Base-by-base conservation (phyloP, 2,329 filamentous ascomycete species). In the Dothideomycetes sp. region DNA sequence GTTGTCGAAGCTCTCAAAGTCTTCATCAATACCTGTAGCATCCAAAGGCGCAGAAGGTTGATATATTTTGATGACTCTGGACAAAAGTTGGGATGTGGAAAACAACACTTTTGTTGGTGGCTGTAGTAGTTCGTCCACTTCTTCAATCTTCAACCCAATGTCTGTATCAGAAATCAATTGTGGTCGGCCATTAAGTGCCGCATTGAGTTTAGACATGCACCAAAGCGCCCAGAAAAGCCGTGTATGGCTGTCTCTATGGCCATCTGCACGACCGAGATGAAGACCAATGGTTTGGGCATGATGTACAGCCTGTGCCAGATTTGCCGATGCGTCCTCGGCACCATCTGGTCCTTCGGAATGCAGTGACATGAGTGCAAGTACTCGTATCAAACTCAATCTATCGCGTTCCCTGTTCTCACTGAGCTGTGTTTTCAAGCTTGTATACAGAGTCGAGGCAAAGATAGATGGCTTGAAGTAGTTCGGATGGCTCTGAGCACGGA, bases 201-300 rank as follows among this genome's bases (percentile, higher is more conserved):
- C 64, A 35, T 68, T 70, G 31, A 68, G 55, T 33, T 67, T 65
- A 44, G 70, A 67, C 1, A 70, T 55, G 45, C 61, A 63, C 65
- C 67, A 71, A 1, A 70, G 52, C 48, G 63, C 67, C 67, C 67
- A 71, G 45, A 70, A 71, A 0, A 71, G 50, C 57, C 84, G 78
- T 69, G 68, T 36, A 71, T 71, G 30, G 76, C 78, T 44, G 70
- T 71, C 49, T 74, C 73, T 4, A 78, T 77, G 51, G 84, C 67
- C 49, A 72, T 72, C 49, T 70, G 72, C 19, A 49, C 71, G 70
- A 34, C 71, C 65, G 57, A 87, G 61, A 7, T 57, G 66, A 13
- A 69, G 57, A 6, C 66, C 67, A 18, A 70, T 60, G 1, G 67
- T 69, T 43, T 70, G 66, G 4, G 64, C 65, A 45, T 70, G 65